Evolutionary conservation across 495 filamentous ascomycete genomes (phyloP).

Genomic region (Pyrenopolyporus hunteri): DNA sequence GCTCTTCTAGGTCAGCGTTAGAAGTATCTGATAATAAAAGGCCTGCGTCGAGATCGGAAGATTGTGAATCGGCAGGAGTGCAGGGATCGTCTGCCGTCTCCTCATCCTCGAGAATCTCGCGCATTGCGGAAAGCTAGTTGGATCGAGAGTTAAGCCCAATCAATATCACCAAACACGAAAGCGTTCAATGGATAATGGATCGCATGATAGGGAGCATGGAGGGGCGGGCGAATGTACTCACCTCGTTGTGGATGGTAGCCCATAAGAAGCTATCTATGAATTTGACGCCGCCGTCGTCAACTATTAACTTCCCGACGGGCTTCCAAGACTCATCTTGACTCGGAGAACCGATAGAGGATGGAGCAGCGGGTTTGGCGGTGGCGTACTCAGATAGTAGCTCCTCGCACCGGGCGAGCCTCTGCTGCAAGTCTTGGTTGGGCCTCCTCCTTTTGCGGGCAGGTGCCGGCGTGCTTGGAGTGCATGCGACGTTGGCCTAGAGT

Average conservation of each 20-base stretch:
- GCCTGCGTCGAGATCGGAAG: constrained; percentile 49
- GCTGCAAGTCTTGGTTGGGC: constrained; percentile 57
- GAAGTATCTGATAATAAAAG: constrained; percentile 44
- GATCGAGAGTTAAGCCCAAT: constrained; percentile 19
- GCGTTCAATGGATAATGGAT: not conserved
- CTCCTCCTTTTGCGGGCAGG: constrained; percentile 53
- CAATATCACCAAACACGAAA: not conserved
- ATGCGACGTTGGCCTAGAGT: constrained; percentile 51
- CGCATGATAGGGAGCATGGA: not conserved
- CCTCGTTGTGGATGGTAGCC: constrained; percentile 51
- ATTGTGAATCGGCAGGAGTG: constrained; percentile 38
- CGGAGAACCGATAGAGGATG: constrained; percentile 23
- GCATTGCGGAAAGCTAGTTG: constrained; percentile 52
- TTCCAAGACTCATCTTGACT: constrained; percentile 46
- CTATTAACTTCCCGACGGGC: constrained; percentile 50
- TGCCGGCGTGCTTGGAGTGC: constrained; percentile 56
- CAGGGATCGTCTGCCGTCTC: constrained; percentile 41
- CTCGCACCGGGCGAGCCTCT: constrained; percentile 56
- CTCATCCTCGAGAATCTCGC: constrained; percentile 53
- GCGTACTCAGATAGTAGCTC: constrained; percentile 55
- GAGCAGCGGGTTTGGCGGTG: constrained; percentile 42
- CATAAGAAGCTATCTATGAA: constrained; percentile 55
- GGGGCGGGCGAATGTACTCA: constrained; percentile 32
- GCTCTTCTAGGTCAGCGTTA: constrained; percentile 42
- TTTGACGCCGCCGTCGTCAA: constrained; percentile 51